A percentile compares a stretch with the other conserved stretches of the same genome.
These are phyloP conservation scores for Melampsora abietis-canadensis DNA, from an alignment of 1,284 basidiomycete genomes.

Conservation along the genomic window DNA sequence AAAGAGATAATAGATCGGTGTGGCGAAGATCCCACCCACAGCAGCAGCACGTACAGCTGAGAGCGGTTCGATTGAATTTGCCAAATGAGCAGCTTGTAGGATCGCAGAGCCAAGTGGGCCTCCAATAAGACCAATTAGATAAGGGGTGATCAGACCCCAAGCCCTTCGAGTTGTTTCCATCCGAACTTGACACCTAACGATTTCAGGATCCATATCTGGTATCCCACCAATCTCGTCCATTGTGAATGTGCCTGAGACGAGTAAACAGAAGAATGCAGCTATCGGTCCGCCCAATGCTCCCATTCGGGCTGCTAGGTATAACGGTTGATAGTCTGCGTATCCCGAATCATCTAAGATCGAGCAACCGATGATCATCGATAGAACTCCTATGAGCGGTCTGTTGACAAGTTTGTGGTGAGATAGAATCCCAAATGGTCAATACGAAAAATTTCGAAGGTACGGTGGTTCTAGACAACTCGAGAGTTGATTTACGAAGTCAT, in stretches of 20 bases:
- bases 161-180: background rate
- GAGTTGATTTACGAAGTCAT: background rate
- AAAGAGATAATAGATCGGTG: slow-evolving; percentile 26
- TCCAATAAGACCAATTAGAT: slow-evolving; percentile 17
- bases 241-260: slow-evolving; percentile 5
- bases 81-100: slow-evolving; percentile 5
- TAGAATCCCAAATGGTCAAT: background rate
- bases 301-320: slow-evolving; percentile 25
- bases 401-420: background rate
- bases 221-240: slow-evolving; percentile 2
- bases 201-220: background rate
- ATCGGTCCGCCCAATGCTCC: slow-evolving; percentile 27
- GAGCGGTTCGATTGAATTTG: slow-evolving; percentile 17
- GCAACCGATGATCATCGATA: slow-evolving; percentile 30
- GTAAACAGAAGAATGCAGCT: slow-evolving; percentile 16
- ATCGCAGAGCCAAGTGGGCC: slow-evolving; percentile 23
- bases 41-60: slow-evolving; percentile 17
- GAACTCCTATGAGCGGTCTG: slow-evolving; percentile 23
- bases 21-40: slow-evolving; percentile 23
- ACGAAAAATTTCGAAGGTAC: background rate
- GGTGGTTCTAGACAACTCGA: background rate
- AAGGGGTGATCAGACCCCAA: slow-evolving; percentile 27
- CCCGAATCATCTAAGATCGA: slow-evolving; percentile 19
- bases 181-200: background rate
- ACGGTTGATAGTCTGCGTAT: slow-evolving; percentile 10